Conservation (phyloP, 2,329 filamentous ascomycete species). For the Myotisia sp. region DNA sequence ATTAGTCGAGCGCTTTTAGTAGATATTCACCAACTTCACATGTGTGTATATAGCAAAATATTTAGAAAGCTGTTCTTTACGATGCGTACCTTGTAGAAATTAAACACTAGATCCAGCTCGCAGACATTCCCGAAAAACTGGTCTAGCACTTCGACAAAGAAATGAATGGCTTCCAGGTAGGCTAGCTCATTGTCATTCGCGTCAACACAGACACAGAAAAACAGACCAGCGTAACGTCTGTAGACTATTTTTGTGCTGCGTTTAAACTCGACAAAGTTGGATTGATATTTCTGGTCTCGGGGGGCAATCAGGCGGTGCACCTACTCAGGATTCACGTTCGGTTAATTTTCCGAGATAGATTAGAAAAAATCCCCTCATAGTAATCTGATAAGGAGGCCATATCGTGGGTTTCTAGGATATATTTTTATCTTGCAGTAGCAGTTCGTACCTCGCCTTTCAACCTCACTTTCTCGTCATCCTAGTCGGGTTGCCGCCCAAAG, state of each 20-base stretch:
- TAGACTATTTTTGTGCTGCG: slow-evolving; percentile 80
- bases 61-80: not conserved
- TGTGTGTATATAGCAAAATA: no score
- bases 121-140: slow-evolving; percentile 98
- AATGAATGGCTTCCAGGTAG: slow-evolving; percentile 94
- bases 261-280: slow-evolving; percentile 87
- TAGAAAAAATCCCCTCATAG: no score
- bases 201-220: slow-evolving; percentile 98
- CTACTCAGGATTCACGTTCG: no score
- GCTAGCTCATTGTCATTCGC: slow-evolving; percentile 98
- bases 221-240: slow-evolving; percentile 88
- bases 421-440: not conserved
- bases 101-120: slow-evolving; percentile 77
- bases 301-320: slow-evolving; percentile 95
- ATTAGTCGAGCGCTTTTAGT: not conserved
- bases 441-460: slow-evolving; percentile 76
- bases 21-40: not conserved
- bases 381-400: not conserved
- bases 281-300: slow-evolving; percentile 97
- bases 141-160: slow-evolving; percentile 97
- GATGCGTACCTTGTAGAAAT: slow-evolving; percentile 50
- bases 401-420: not conserved
- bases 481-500: not conserved
- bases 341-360: no score
- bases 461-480: slow-evolving; percentile 97